Base-by-base conservation (phyloP, 176 grass and related monocot genomes). In the Tillandsia leiboldiana region DNA sequence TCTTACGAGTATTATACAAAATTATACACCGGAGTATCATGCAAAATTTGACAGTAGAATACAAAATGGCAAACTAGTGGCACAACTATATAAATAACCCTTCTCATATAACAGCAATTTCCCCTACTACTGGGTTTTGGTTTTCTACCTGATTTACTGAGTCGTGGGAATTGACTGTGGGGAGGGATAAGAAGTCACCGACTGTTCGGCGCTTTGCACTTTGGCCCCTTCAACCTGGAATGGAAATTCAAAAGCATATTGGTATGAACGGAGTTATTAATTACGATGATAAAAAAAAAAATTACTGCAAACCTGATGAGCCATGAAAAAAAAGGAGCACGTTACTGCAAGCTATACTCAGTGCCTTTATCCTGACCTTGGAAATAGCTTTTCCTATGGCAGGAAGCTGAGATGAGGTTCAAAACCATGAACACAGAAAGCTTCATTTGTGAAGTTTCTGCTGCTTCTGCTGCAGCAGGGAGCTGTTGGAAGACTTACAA, bases 201-300 rank as follows among this genome's bases (percentile, higher is more conserved):
- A 81, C 24, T 86, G 83, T 67, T 90, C 87, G 65, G 49, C 66
- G 75, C 24, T 84, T 49, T 66, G 72, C 65, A 76, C 47, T 61
- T 85, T 85, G 53, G 73, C 70, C 23, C 71, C 80, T 75, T 87
- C 84, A 67, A 68, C 78, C 84, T 87, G 72, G 49, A 78, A 42
- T 7, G 33, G 33, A 12, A 75, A 70, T 70, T 58, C 12, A 17
- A 59, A 73, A 72, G 48, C 29, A 72, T 72, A 74, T n/a, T 54
- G 75, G 56, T 65, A 64, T 51, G 15, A 13, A 67, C 3, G 8
- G 51, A 51, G 23, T 11, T 26, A 15, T 59, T 7, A 13, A 9
- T 22, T 28, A 24, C 52, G 14, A 11, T 8, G 8, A 58, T 50
- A 53, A 64, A 17, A 49, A 73, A 64, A 17, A 49, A 73, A 81